Evolutionary conservation across 2,329 filamentous ascomycete species (phyloP).

Genomic region (Neonectria neomacrospora): DNA sequence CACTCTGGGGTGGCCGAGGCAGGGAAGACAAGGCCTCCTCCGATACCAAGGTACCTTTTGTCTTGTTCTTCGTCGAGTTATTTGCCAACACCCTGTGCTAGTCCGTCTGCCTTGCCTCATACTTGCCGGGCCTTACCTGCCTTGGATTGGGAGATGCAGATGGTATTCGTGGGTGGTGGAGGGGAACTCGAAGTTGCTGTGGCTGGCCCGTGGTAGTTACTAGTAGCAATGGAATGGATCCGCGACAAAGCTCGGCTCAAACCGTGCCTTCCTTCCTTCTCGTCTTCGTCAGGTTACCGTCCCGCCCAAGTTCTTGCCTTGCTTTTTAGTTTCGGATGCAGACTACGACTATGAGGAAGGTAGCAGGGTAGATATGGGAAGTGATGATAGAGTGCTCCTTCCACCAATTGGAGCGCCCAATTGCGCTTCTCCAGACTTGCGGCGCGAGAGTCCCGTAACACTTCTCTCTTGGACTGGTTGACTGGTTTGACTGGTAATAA

Average conservation of each 20-base stretch:
- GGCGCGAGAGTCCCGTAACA: slow-evolving; percentile 3
- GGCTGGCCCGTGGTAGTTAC: slow-evolving; percentile 1
- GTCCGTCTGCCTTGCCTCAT: slow-evolving; percentile 4
- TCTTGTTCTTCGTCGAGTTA: slow-evolving; percentile 14
- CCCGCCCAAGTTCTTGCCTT: slow-evolving; percentile 4
- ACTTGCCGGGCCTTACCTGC: slow-evolving; percentile 6
- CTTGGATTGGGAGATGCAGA: slow-evolving; percentile 19
- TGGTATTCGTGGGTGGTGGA: slow-evolving; percentile 18
- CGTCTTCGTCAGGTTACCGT: not conserved
- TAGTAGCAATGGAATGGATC: slow-evolving; percentile 11
- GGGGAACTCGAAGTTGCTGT: slow-evolving; percentile 22
- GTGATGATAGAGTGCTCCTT: slow-evolving; percentile 15
- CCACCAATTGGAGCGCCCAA: slow-evolving; percentile 13
- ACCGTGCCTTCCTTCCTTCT: slow-evolving; percentile 18
- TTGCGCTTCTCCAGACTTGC: not conserved
- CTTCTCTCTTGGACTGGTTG: not conserved
- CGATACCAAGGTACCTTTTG: slow-evolving; percentile 15
- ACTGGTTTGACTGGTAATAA: slow-evolving; percentile 4
- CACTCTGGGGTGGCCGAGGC: slow-evolving; percentile 23
- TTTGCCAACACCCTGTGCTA: slow-evolving; percentile 11
- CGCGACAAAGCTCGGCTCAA: slow-evolving; percentile 22
- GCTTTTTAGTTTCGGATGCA: not conserved
- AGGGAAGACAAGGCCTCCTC: slow-evolving; percentile 5
- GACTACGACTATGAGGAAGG: not conserved
- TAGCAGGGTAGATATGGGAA: slow-evolving; percentile 8